Evolutionary conservation across 257 asterid genomes (phyloP).

Genomic region (Schizonepeta tenuifolia): DNA sequence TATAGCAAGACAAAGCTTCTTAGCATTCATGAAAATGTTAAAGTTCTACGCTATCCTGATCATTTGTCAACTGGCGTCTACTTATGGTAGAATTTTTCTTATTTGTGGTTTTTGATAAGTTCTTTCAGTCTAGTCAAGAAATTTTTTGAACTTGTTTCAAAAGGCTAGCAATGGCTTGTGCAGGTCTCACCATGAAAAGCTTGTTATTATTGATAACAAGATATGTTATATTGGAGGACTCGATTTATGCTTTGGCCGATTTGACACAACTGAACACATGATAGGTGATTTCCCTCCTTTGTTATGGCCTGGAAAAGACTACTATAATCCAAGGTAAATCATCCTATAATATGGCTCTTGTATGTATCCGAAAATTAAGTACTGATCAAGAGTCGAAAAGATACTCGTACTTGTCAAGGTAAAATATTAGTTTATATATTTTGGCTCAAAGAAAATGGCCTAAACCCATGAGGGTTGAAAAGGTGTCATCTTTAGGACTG

Average conservation of each 20-base stretch:
- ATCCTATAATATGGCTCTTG: constrained; percentile 21
- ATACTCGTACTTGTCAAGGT: constrained; percentile 12
- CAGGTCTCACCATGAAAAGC: constrained; percentile 99
- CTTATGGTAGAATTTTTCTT: constrained; percentile 58
- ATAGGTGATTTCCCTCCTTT: constrained; percentile 71
- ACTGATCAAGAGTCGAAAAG: background rate
- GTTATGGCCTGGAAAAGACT: constrained; percentile 95
- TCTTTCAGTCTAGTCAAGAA: constrained; percentile 5
- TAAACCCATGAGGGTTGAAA: no score
- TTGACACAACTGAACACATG: constrained; percentile 79
- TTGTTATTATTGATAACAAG: constrained; percentile 84
- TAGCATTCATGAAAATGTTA: constrained; percentile 84
- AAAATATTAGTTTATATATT: background rate
- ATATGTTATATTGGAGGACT: constrained; percentile 88
- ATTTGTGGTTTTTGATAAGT: background rate
- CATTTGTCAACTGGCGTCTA: constrained; percentile 81
- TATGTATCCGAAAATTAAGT: constrained; percentile 2
- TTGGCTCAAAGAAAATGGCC: no score
- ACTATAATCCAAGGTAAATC: constrained; percentile 88
- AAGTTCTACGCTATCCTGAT: constrained; percentile 83
- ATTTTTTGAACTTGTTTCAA: background rate
- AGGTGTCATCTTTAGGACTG: no score
- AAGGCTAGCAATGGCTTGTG: constrained; percentile 33
- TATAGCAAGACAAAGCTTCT: constrained; percentile 80
- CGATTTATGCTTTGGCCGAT: constrained; percentile 95